Percentiles rank a stretch among this genome's conserved stretches.
These are phyloP conservation scores for Cladophialophora bantiana DNA, from an alignment of 2,329 filamentous ascomycete genomes.

Conservation along the genomic window DNA sequence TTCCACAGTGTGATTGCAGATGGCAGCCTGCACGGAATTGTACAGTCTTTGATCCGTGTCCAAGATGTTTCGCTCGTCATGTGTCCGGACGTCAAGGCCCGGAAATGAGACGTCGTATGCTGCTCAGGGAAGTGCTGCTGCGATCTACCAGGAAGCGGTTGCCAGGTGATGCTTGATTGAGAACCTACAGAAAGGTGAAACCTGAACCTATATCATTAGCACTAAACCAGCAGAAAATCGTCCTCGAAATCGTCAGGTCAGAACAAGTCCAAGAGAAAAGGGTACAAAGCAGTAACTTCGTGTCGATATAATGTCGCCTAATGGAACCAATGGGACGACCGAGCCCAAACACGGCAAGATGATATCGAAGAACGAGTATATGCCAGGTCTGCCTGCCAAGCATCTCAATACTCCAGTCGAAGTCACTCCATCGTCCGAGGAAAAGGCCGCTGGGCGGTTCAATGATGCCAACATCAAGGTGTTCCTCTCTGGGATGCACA, in stretches of 20 bases:
- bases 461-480: conserved; percentile 30
- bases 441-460: conserved; percentile 18
- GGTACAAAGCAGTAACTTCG: not conserved
- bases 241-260: not conserved
- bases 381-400: conserved; percentile 26
- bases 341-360: conserved; percentile 23
- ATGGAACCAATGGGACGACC: conserved; percentile 4
- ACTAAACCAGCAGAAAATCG: not conserved
- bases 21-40: conserved; percentile 14
- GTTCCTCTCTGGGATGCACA: conserved; percentile 38
- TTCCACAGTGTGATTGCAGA: not conserved
- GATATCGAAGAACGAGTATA: conserved; percentile 14
- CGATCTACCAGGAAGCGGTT: not conserved
- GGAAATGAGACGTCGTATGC: not conserved
- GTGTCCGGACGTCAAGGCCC: conserved; percentile 9
- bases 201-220: conserved; percentile 5
- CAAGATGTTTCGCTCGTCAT: not conserved
- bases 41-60: conserved; percentile 9
- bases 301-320: conserved; percentile 10
- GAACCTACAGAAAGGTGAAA: not conserved
- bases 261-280: not conserved
- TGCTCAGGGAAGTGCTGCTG: not conserved
- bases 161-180: not conserved
- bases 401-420: conserved; percentile 25
- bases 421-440: conserved; percentile 20